A percentile compares a stretch with the other conserved stretches of the same genome.
These are phyloP conservation scores for Fraxinus pennsylvanica DNA, from an alignment of 257 asterid genomes.

Conservation along the genomic window DNA sequence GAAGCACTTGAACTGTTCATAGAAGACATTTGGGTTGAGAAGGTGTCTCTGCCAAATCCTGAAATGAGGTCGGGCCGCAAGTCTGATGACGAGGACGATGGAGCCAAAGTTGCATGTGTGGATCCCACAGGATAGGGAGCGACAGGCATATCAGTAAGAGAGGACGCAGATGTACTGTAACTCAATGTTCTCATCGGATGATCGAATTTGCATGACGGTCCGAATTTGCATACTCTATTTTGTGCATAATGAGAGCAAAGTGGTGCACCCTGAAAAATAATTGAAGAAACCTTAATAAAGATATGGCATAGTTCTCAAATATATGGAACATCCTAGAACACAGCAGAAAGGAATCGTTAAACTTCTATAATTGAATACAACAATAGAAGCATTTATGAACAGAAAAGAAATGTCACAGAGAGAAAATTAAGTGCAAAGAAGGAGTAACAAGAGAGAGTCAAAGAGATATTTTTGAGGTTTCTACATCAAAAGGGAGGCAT, in stretches of 20 bases:
- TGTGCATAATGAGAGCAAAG: slow-evolving; percentile 84
- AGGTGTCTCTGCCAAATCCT: slow-evolving; percentile 34
- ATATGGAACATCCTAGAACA: not conserved
- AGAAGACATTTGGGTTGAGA: slow-evolving; percentile 43
- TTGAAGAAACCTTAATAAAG: slow-evolving; percentile 9
- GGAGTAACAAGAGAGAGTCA: not conserved
- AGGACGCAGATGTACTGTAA: slow-evolving; percentile 86
- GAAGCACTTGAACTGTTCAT: slow-evolving; percentile 44
- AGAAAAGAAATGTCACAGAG: not conserved
- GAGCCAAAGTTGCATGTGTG: slow-evolving; percentile 69
- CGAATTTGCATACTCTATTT: slow-evolving; percentile 83
- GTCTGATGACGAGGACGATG: slow-evolving; percentile 59
- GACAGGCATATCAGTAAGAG: slow-evolving; percentile 88
- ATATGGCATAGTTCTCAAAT: slow-evolving; percentile 5
- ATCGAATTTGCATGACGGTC: slow-evolving; percentile 84
- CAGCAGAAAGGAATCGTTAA: not conserved
- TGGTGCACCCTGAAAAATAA: slow-evolving; percentile 61
- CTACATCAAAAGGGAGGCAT: not conserved
- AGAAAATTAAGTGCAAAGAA: not conserved
- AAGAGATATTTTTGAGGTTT: not conserved
- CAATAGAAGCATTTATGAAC: not conserved
- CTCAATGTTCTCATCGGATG: slow-evolving; percentile 78
- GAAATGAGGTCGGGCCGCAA: slow-evolving; percentile 48
- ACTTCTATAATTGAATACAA: not conserved
- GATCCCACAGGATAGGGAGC: slow-evolving; percentile 92